These are phyloP conservation scores for Malus hybrid DNA, from an alignment of 331 rosid genomes.

Conservation along the genomic window DNA sequence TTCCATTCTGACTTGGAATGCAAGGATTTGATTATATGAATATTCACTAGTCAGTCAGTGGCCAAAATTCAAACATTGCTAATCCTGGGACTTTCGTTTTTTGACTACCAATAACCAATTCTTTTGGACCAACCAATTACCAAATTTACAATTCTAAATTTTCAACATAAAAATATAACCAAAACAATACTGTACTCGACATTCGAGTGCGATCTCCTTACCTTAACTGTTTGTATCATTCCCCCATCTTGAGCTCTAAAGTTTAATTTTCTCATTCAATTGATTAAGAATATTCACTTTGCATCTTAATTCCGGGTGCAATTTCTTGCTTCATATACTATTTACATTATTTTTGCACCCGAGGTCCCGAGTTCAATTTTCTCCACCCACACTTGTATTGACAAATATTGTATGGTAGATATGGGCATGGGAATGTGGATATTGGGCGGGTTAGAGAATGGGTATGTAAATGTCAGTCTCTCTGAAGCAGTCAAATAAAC, in stretches of 20 bases:
- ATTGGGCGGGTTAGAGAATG: not conserved
- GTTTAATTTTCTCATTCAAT: no score
- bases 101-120: not conserved
- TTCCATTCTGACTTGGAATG: not conserved
- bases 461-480: not conserved
- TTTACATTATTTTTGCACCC: no score
- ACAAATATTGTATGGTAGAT: no score
- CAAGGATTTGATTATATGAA: not conserved
- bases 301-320: no score
- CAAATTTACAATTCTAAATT: not conserved
- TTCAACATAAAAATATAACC: not conserved
- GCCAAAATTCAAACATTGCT: not conserved
- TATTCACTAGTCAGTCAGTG: not conserved
- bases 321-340: no score
- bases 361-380: no score
- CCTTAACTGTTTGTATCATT: no score
- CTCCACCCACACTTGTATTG: no score
- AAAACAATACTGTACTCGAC: not conserved
- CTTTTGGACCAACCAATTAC: not conserved
- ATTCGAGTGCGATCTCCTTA: no score
- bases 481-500: slow-evolving; percentile 4
- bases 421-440: not conserved
- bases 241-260: accelerated
- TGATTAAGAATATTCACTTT: no score
- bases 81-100: not conserved